Evolutionary conservation across 805 yeast genomes (phyloP), one percentile per base, ranked within the genome.

Genomic region (Suhomyces vadensis): DNA sequence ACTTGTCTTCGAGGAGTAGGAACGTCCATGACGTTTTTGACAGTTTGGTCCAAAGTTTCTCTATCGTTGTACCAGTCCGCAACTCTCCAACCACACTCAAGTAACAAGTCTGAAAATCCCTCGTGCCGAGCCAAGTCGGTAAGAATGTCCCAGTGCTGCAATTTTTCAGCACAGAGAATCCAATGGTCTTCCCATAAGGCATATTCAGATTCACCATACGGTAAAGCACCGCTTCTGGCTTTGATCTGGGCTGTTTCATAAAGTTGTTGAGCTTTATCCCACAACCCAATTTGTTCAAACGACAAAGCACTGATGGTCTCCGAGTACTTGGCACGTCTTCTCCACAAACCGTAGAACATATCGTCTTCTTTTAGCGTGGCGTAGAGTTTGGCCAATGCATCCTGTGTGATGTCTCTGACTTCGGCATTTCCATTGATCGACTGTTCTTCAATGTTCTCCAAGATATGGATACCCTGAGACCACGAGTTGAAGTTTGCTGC

Each of bases 51-150:
- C 29, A 94, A 71, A 0, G 98, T 94, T 52, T 92, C 98, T 51
- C 91, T 78, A 57, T 95, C 99, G 6, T 95, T 83, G 48, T 84
- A 85, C 99, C 99, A 94, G 58, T 94, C 98, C 6, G 99, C 97
- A 31, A 94, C 95, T 58, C 99, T 77, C 99, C 99, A 94, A 29
- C 98, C 99, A 75, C 99, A 95, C 63, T 94, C 99, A n/a, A 94
- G 72, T 20, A 95, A 69, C 51, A 94, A 73, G 58, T 94, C 99
- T 0, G 97, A 90, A 61, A 92, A 95, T 0, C 97, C 97, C 71
- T 95, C 99, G 58, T 95, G 98, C 55, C 92, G 90, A 2, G 99
- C 97, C 23, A 95, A 73, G 57, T 94, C 99, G 0, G 99, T 92
- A 47, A 94, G 72, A 38, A 94, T 85, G 59, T 94, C 99, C 99